phyloP scores from a whole-genome alignment of 768 basidiomycete genomes.

The Agaricus subrufescens region DNA sequence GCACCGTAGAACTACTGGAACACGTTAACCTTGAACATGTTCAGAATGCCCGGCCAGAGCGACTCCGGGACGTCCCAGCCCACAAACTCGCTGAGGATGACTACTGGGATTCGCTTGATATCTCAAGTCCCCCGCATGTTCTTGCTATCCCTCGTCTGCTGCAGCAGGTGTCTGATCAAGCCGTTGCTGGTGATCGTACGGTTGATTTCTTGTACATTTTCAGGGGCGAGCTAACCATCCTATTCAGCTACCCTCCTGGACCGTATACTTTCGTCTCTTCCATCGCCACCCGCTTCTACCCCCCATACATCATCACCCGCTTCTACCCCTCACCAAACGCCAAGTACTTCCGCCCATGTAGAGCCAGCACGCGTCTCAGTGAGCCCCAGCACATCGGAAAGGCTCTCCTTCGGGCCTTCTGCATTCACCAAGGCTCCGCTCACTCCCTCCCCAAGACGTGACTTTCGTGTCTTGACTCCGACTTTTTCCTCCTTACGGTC shows the following conservation, averaged over 20 bases:
- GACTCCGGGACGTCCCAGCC: constrained; percentile 37
- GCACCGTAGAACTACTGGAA: constrained; percentile 30
- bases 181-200: not conserved
- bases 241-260: not conserved
- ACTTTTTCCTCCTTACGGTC: constrained; percentile 25
- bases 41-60: constrained; percentile 36
- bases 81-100: constrained; percentile 41
- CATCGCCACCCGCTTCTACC: constrained; percentile 12
- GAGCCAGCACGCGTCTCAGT: not conserved
- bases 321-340: constrained; percentile 1
- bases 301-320: constrained; percentile 12
- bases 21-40: constrained; percentile 50
- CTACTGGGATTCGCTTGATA: constrained; percentile 29
- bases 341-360: not conserved
- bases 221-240: not conserved
- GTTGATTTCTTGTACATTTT: not conserved
- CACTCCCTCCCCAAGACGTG: constrained; percentile 2
- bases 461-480: constrained; percentile 7
- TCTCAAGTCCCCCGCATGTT: constrained; percentile 11
- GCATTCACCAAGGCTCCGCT: not conserved
- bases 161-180: constrained; percentile 2
- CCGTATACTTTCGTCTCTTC: constrained; percentile 7
- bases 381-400: not conserved
- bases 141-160: not conserved
- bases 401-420: not conserved